Conservation (phyloP, 495 filamentous ascomycete species). For the Hypoxylon subgilvum region DNA sequence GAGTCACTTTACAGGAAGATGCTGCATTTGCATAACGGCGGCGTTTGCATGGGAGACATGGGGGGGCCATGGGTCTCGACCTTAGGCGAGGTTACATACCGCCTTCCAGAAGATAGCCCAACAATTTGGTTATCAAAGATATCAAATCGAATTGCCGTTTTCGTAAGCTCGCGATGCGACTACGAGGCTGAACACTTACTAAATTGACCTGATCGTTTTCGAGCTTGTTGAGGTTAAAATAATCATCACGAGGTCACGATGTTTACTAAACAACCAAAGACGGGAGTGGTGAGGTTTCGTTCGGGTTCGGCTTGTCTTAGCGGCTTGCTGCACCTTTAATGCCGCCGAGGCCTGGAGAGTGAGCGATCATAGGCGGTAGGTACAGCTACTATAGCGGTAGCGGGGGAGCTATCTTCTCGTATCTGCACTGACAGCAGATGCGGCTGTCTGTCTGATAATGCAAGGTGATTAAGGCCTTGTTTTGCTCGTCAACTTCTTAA, state of each 20-base stretch:
- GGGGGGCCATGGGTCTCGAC: slow-evolving; percentile 20
- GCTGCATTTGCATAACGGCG: slow-evolving; percentile 29
- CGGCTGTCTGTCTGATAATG: slow-evolving; percentile 35
- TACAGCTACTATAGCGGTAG: background rate
- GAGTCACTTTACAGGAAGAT: no score
- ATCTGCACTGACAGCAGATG: slow-evolving; percentile 38
- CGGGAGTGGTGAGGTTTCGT: slow-evolving; percentile 1
- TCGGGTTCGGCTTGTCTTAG: no score
- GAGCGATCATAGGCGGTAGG: slow-evolving; percentile 25
- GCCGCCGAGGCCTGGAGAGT: slow-evolving; percentile 4
- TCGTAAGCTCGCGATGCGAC: slow-evolving; percentile 21
- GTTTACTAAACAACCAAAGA: slow-evolving; percentile 1
- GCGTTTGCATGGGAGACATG: slow-evolving; percentile 10
- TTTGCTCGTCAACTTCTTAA: slow-evolving; percentile 6
- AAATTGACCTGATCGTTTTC: slow-evolving; percentile 8
- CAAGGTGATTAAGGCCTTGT: slow-evolving; percentile 19
- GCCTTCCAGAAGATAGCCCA: background rate
- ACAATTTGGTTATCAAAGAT: slow-evolving; percentile 12
- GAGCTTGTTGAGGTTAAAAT: slow-evolving; percentile 4
- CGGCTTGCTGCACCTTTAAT: background rate
- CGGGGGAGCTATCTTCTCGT: slow-evolving; percentile 35
- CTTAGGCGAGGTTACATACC: slow-evolving; percentile 28
- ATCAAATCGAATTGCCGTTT: slow-evolving; percentile 2
- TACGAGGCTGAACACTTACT: slow-evolving; percentile 15
- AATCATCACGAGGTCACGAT: slow-evolving; percentile 3